Base-by-base conservation (phyloP, 768 basidiomycete species). In the Trametes punicea region DNA sequence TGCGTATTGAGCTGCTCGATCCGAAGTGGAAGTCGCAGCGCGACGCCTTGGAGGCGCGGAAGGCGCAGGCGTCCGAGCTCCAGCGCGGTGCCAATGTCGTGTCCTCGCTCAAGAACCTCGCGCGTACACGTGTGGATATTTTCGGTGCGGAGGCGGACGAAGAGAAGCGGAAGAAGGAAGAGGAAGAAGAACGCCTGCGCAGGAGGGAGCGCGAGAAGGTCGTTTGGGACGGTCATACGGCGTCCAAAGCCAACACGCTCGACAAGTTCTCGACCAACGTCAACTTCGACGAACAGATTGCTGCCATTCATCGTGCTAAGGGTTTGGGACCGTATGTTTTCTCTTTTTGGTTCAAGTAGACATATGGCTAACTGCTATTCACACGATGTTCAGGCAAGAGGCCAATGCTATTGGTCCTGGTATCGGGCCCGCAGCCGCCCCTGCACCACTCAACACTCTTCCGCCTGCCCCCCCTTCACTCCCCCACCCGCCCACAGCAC, bases 181-280 rank as follows among this genome's bases (percentile, higher is more conserved):
- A 97, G 61, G 93, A 93, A 47, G 88, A 88, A 59, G 90, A 93
- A 65, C 78, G 83, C 51, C 83, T 86, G 59, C 82, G 81, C 66
- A 79, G 93, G 61, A 88, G 84, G 69, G 95, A 96, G 70, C 83
- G 86, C 69, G 97, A 98, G 73, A 94, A 90, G 69, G 90, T 92
- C 62, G 91, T 98, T 46, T 99, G 97, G 97, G 97, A 98, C 72
- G 97, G 97, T 64, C 95, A 98, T 71, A 95, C 95, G 2, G 90
- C 93, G 40, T 90, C 93, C 40, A 98, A 95, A 74, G 88, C 88
- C 46, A 85, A 84, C 62, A 97, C 93, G 1, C 77, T 94, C 67
- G 90, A 94, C 79, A 93, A 93, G 67, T 99, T 88, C 77, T 94
- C 94, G 46, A 86, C 84, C 15, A 88, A 88, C 60, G 93, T 91